Percentiles rank a stretch among this genome's conserved stretches.
These are phyloP conservation scores for Sedum album DNA, from an alignment of 164 flowering plant species.

Conservation along the genomic window DNA sequence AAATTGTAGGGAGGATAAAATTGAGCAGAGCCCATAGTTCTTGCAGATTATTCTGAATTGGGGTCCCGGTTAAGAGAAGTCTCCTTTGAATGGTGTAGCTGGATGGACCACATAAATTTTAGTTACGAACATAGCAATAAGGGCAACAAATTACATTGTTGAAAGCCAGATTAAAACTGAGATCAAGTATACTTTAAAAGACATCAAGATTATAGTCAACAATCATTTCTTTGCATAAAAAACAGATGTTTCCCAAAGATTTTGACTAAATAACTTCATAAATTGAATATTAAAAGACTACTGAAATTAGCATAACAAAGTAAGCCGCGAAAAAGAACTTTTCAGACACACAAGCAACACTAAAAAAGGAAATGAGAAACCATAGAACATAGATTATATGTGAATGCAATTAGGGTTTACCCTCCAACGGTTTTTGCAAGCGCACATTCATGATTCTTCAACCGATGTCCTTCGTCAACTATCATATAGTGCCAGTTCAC, in stretches of 20 bases:
- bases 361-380: neutral
- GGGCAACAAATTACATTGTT: neutral
- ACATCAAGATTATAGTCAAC: too few relatives aligned
- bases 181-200: neutral
- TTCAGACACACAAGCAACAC: neutral
- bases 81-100: slow-evolving; percentile 83
- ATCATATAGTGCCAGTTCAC: slow-evolving; percentile 90
- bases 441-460: slow-evolving; percentile 84
- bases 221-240: too few relatives aligned
- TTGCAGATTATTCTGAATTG: slow-evolving; percentile 92
- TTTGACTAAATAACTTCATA: too few relatives aligned
- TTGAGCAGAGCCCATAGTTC: slow-evolving; percentile 96
- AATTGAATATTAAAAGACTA: too few relatives aligned
- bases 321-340: too few relatives aligned
- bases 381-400: neutral
- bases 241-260: too few relatives aligned
- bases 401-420: slow-evolving; percentile 9
- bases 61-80: slow-evolving; percentile 95
- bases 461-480: slow-evolving; percentile 97
- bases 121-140: neutral
- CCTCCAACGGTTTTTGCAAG: slow-evolving; percentile 85
- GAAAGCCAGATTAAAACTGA: neutral
- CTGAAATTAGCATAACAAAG: too few relatives aligned
- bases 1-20: slow-evolving; percentile 90
- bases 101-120: slow-evolving; percentile 29